Base-by-base conservation (phyloP, 441 rosid genomes). In the Adansonia rubrostipa region DNA sequence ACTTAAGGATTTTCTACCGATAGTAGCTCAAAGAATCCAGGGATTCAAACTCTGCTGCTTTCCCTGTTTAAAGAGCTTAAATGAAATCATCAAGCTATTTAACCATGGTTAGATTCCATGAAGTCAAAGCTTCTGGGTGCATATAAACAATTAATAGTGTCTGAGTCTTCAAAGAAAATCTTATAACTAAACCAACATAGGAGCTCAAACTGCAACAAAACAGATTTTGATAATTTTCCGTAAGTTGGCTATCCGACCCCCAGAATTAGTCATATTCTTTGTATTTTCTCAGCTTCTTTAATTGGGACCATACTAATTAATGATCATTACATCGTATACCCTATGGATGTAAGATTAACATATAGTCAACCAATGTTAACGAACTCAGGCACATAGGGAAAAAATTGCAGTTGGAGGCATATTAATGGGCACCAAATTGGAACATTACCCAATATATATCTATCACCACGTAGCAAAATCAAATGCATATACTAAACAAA, bases 241-340 rank as follows among this genome's bases (percentile, higher is more conserved):
- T 53, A 17, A 15, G 24, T 57, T 28, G 62, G 62, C 15, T 28
- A 28, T 53, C 33, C 9, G 19, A 53, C 1, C 45, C 58, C 5
- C 33, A 53, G 9, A 28, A 28, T 33, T 47, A 33, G 1, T 15
- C 28, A 0, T 9, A 53, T 53, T 69, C 62, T 71, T 53, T 15
- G 24, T 15, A 71, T 71, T 71, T 53, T n/a, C 47, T 53, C 62
- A 53, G 75, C 28, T 28, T 71, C 75, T 53, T 71, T 53, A 71
- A n/a, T 53, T 33, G 75, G 48, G 40, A 40, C 6, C 28, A 42
- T 2, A 22, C 6, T 28, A 28, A 28, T 28, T 20, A 66, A 19
- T 67, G 71, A 44, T 14, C 11, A 42, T 17, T 11, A 33, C 15
- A 71, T 22, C 5, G 13, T 15, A 71, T 28, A 24, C 8, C 15